Percentiles rank a stretch among this genome's conserved stretches.
Conservation (phyloP, 805 yeast species). For the Middelhovenomyces tepae region DNA sequence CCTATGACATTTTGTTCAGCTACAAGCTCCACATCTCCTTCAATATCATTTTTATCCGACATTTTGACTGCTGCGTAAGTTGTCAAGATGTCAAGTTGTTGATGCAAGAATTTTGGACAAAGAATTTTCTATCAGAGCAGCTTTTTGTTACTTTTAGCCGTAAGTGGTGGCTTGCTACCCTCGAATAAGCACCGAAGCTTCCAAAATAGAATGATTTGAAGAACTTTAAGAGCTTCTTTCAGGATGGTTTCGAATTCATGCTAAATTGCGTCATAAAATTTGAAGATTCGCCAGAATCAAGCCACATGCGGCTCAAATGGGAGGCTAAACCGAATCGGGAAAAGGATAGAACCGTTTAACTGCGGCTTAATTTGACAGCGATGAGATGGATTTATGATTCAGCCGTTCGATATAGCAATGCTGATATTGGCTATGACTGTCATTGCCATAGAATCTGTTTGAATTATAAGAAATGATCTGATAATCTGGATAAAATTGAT, state of each 20-base stretch:
- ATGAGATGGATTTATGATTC: constrained; percentile 7
- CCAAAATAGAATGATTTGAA: no score
- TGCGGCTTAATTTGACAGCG: constrained; percentile 29
- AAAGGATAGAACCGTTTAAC: constrained; percentile 78
- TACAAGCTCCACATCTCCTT: no score
- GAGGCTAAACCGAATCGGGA: no score
- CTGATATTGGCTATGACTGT: no score
- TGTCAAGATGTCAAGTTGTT: constrained; percentile 11
- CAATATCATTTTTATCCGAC: constrained; percentile 54
- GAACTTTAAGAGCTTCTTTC: constrained; percentile 84
- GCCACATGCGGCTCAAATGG: no score
- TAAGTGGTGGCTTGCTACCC: no score
- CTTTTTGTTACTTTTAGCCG: no score
- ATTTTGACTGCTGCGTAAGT: constrained; percentile 32
- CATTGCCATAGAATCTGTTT: no score
- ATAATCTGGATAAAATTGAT: no score
- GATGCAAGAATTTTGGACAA: constrained; percentile 3
- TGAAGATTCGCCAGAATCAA: constrained; percentile 70
- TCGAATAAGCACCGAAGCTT: no score
- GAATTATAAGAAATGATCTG: constrained; percentile 5
- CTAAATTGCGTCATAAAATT: constrained; percentile 25
- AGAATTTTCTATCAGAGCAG: constrained; percentile 3
- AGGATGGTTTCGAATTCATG: constrained; percentile 71
- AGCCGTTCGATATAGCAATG: constrained; percentile 13
- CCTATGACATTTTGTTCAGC: no score